A percentile compares a stretch with the other conserved stretches of the same genome.
Evolutionary conservation across 2,329 filamentous ascomycete species (phyloP).

Genomic region (Annulohypoxylon truncatum): DNA sequence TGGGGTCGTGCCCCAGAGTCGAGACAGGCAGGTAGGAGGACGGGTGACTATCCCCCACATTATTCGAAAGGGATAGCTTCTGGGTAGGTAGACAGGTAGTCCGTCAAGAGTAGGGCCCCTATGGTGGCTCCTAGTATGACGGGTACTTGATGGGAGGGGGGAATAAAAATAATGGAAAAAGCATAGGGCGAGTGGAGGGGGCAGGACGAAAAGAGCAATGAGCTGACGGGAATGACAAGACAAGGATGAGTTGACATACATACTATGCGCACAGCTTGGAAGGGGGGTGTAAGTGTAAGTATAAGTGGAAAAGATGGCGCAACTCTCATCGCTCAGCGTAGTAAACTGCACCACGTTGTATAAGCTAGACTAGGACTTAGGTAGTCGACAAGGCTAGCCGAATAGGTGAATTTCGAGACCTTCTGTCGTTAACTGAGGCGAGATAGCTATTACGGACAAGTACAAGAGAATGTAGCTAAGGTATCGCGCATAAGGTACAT

Average conservation of each 20-base stretch:
- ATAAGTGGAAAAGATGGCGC: slow-evolving; percentile 35
- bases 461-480: slow-evolving; percentile 1
- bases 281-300: slow-evolving; percentile 14
- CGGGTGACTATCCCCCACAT: slow-evolving; percentile 44
- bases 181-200: slow-evolving; percentile 40
- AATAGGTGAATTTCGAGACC: slow-evolving; percentile 21
- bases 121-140: slow-evolving; percentile 33
- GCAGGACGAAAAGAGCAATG: slow-evolving; percentile 45
- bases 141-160: slow-evolving; percentile 17
- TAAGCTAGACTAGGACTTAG: slow-evolving; percentile 21
- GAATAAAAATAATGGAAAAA: slow-evolving; percentile 25
- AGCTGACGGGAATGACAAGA: slow-evolving; percentile 44
- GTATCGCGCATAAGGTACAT: slow-evolving; percentile 16
- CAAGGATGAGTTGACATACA: slow-evolving; percentile 40
- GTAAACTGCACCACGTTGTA: slow-evolving; percentile 35
- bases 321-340: slow-evolving; percentile 19
- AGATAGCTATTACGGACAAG: slow-evolving; percentile 9
- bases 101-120: slow-evolving; percentile 17
- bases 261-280: slow-evolving; percentile 29
- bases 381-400: slow-evolving; percentile 23
- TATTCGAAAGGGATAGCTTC: slow-evolving; percentile 40
- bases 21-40: slow-evolving; percentile 30
- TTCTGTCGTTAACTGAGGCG: slow-evolving; percentile 11
- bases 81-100: slow-evolving; percentile 13
- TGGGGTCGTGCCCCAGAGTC: slow-evolving; percentile 35